Conservation (phyloP, 257 asterid species). For the Voacanga thouarsii region DNA sequence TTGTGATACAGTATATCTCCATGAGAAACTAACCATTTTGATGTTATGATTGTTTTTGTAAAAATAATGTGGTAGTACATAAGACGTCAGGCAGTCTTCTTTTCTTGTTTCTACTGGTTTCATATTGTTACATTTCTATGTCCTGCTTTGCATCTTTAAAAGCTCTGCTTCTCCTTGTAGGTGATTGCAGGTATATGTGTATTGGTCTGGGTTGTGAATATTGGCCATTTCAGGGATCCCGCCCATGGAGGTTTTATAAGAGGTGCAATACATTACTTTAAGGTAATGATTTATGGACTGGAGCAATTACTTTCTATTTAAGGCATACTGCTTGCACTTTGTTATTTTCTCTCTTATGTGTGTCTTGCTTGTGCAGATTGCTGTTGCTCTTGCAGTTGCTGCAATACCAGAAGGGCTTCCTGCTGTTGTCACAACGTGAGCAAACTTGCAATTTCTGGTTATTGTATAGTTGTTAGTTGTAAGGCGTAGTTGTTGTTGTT, state of each 20-base stretch:
- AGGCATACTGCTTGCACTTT: neutral
- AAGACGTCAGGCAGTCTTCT: neutral
- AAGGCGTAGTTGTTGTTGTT: neutral
- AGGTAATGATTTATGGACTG: slow-evolving; percentile 44
- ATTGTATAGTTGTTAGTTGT: slow-evolving; percentile 9
- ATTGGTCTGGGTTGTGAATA: slow-evolving; percentile 96
- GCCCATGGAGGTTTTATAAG: slow-evolving; percentile 93
- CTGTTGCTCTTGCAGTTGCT: slow-evolving; percentile 99
- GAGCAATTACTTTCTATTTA: slow-evolving; percentile 1
- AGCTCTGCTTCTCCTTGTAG: slow-evolving; percentile 46
- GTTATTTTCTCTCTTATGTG: slow-evolving; percentile 2
- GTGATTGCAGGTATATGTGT: slow-evolving; percentile 97
- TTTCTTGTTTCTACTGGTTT: neutral
- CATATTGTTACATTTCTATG: neutral
- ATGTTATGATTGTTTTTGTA: neutral
- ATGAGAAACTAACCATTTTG: neutral
- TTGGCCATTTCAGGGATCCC: slow-evolving; percentile 96
- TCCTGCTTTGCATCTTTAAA: slow-evolving; percentile 24
- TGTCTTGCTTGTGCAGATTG: slow-evolving; percentile 60
- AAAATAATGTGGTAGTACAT: neutral
- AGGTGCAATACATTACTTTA: slow-evolving; percentile 97
- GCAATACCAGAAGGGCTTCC: slow-evolving; percentile 99
- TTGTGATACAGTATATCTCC: neutral
- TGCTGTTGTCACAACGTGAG: slow-evolving; percentile 98
- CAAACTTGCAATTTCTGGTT: slow-evolving; percentile 23